A percentile compares a stretch with the other conserved stretches of the same genome.
These are phyloP conservation scores for Hirsutella rhossiliensis DNA, from an alignment of 2,329 filamentous ascomycete genomes.

Conservation along the genomic window DNA sequence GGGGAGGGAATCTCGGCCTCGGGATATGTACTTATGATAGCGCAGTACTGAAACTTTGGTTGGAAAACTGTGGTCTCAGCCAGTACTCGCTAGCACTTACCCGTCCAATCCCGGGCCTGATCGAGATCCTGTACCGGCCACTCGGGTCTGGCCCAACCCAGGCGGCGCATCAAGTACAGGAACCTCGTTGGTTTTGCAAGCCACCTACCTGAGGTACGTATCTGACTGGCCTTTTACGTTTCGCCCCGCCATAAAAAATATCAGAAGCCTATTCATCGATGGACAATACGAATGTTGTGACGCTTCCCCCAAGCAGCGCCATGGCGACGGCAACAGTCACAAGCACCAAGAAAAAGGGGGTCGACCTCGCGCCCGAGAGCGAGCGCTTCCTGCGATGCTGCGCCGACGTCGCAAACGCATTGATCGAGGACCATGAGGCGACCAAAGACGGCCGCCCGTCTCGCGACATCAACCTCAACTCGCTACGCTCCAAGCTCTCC, in stretches of 20 bases:
- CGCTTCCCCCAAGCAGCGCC: background rate
- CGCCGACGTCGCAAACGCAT: conserved; percentile 83
- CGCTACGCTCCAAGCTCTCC: conserved; percentile 71
- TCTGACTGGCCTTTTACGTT: background rate
- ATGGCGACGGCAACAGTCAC: conserved; percentile 44
- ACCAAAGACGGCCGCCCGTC: conserved; percentile 61
- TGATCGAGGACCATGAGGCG: conserved; percentile 90
- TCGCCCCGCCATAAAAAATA: background rate
- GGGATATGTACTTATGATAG: too few species aligned
- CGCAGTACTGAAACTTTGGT: too few species aligned
- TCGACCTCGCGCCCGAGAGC: conserved; percentile 78
- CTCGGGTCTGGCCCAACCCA: background rate
- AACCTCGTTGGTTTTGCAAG: background rate
- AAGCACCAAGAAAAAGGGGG: conserved; percentile 54
- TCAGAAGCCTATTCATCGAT: too few species aligned
- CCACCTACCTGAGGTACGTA: too few species aligned
- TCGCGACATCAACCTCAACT: conserved; percentile 88
- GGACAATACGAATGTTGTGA: too few species aligned
- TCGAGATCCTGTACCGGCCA: background rate
- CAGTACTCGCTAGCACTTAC: background rate
- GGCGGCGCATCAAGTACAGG: background rate
- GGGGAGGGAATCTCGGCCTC: too few species aligned
- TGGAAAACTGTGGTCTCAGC: too few species aligned
- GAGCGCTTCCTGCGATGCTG: conserved; percentile 91
- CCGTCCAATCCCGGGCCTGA: background rate